Evolutionary conservation across 2,329 filamentous ascomycete genomes (phyloP).

Genomic region (Cordyceps pruinosa): DNA sequence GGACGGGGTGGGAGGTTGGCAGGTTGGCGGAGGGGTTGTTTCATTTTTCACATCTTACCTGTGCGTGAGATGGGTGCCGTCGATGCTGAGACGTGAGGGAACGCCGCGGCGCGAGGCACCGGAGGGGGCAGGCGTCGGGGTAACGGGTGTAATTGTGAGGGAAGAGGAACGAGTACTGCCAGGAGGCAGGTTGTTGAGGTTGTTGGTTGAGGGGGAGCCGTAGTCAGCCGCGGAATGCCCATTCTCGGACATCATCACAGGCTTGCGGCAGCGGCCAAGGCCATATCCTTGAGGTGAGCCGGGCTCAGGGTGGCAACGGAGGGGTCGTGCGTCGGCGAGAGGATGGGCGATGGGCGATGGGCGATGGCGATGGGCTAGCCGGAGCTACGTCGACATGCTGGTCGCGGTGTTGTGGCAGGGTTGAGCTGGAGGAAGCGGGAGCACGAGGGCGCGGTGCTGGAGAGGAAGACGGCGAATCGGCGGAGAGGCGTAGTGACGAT

Average conservation of each 20-base stretch:
- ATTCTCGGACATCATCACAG: constrained; percentile 8
- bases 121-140: neutral
- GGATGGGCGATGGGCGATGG: no score
- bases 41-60: constrained; percentile 2
- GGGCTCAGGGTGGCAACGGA: constrained; percentile 6
- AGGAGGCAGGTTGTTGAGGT: neutral
- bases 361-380: constrained; percentile 6
- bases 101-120: constrained; percentile 4
- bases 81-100: constrained; percentile 11
- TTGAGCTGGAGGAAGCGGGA: neutral
- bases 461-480: neutral
- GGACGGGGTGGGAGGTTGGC: no score
- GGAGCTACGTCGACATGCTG: constrained; percentile 9
- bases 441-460: neutral
- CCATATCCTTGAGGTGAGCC: constrained; percentile 11
- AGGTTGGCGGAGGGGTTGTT: neutral
- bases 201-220: constrained; percentile 1
- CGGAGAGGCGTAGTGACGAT: neutral
- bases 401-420: neutral
- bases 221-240: neutral
- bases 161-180: constrained; percentile 8
- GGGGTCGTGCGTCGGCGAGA: constrained; percentile 7
- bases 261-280: constrained; percentile 1
- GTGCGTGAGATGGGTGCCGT: neutral
- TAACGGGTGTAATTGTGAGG: constrained; percentile 6